phyloP scores from a whole-genome alignment of 345 rosid species.

The Murraya koenigii region DNA sequence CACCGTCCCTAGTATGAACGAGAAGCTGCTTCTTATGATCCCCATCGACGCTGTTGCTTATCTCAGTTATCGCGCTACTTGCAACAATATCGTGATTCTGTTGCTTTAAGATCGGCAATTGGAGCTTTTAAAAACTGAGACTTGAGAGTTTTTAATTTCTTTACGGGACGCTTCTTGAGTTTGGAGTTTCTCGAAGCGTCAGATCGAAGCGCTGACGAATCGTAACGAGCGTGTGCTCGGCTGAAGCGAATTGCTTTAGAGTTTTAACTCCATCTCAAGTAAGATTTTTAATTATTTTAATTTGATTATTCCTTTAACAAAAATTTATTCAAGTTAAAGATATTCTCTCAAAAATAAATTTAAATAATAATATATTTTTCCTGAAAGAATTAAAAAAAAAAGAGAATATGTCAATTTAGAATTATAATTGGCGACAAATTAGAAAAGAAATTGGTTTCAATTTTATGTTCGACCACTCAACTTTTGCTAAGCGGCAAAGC shows the following conservation, averaged over 20 bases:
- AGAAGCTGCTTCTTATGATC: slow-evolving; percentile 58
- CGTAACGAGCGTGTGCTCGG: background rate
- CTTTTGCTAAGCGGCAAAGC: too few species aligned
- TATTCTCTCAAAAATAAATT: too few species aligned
- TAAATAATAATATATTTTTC: too few species aligned
- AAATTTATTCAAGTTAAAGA: too few species aligned
- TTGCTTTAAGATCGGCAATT: background rate
- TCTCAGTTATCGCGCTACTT: background rate
- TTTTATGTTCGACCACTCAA: too few species aligned
- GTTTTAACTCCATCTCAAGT: too few species aligned
- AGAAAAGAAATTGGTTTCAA: too few species aligned
- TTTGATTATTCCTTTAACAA: too few species aligned
- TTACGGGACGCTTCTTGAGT: background rate
- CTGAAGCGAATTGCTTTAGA: background rate
- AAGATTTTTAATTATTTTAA: too few species aligned
- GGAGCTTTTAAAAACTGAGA: background rate
- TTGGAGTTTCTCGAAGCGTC: background rate
- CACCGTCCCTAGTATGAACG: slow-evolving; percentile 58
- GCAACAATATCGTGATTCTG: background rate
- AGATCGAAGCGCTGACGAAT: background rate
- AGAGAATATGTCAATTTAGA: too few species aligned
- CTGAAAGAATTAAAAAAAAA: too few species aligned
- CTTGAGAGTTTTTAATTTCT: background rate
- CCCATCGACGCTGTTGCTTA: slow-evolving; percentile 52
- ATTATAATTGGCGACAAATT: too few species aligned